Conservation (phyloP, 1,284 basidiomycete genomes). For the Schizopora paradoxa region DNA sequence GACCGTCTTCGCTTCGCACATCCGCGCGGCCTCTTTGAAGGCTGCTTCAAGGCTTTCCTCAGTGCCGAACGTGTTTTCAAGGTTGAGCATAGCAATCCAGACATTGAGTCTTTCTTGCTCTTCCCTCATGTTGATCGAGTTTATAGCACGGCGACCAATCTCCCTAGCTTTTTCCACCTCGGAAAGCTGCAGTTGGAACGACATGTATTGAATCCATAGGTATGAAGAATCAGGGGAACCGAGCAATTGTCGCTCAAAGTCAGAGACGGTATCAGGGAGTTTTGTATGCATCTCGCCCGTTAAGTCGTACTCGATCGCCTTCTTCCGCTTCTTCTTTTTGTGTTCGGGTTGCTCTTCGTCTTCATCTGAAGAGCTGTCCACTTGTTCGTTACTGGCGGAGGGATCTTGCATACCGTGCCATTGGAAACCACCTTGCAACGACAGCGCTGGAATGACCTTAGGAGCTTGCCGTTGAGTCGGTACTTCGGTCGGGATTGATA, state of each 20-base stretch:
- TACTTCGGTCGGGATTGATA: slow-evolving; percentile 8
- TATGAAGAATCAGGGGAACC: slow-evolving; percentile 98
- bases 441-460: slow-evolving; percentile 33
- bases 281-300: slow-evolving; percentile 83
- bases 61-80: slow-evolving; percentile 93
- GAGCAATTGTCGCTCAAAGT: slow-evolving; percentile 91
- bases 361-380: slow-evolving; percentile 45
- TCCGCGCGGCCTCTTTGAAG: slow-evolving; percentile 87
- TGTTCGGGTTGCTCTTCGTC: slow-evolving; percentile 37
- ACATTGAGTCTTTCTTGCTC: slow-evolving; percentile 96
- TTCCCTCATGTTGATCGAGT: slow-evolving; percentile 91
- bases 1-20: slow-evolving; percentile 91
- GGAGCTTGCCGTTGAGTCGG: slow-evolving; percentile 3
- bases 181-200: slow-evolving; percentile 92
- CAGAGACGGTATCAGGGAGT: slow-evolving; percentile 85
- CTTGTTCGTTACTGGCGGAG: slow-evolving; percentile 39
- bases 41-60: slow-evolving; percentile 71
- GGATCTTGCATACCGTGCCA: too few species aligned
- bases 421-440: slow-evolving; percentile 59
- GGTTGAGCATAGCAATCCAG: slow-evolving; percentile 94
- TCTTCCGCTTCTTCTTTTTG: slow-evolving; percentile 64
- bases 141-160: slow-evolving; percentile 80
- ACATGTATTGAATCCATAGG: slow-evolving; percentile 99
- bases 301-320: slow-evolving; percentile 73
- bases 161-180: slow-evolving; percentile 93